These are phyloP conservation scores for Echium plantagineum DNA, from an alignment of 257 asterid genomes.

Conservation along the genomic window DNA sequence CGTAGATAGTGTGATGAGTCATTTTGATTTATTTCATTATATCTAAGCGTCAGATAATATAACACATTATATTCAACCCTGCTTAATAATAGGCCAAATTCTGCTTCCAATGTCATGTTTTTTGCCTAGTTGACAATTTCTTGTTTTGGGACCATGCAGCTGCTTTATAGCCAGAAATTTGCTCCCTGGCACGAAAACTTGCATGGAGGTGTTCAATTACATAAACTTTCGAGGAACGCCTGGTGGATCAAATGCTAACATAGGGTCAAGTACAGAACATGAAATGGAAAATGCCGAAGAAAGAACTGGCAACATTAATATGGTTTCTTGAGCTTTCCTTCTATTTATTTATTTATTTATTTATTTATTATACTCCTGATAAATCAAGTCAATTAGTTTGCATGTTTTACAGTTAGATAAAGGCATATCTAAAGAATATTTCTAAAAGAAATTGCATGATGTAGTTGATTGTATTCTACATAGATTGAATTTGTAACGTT, in stretches of 20 bases:
- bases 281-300: conserved; percentile 12
- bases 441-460: not conserved
- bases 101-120: too few relatives aligned
- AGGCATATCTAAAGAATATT: too few relatives aligned
- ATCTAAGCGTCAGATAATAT: too few relatives aligned
- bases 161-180: conserved; percentile 85
- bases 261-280: conserved; percentile 38
- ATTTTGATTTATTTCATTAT: too few relatives aligned
- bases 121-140: not conserved
- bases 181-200: conserved; percentile 83
- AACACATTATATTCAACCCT: too few relatives aligned
- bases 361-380: not conserved
- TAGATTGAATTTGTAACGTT: conserved; percentile 6
- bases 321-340: conserved; percentile 36
- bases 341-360: too few relatives aligned
- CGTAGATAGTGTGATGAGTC: too few relatives aligned
- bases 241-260: conserved; percentile 37
- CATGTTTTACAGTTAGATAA: too few relatives aligned
- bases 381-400: too few relatives aligned
- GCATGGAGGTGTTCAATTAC: conserved; percentile 67
- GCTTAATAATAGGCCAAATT: not conserved
- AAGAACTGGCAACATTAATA: conserved; percentile 33
- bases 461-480: not conserved
- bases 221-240: conserved; percentile 45
- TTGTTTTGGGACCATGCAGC: conserved; percentile 33